These are phyloP conservation scores for Jacaranda mimosifolia DNA, from an alignment of 257 asterid genomes.

Conservation along the genomic window DNA sequence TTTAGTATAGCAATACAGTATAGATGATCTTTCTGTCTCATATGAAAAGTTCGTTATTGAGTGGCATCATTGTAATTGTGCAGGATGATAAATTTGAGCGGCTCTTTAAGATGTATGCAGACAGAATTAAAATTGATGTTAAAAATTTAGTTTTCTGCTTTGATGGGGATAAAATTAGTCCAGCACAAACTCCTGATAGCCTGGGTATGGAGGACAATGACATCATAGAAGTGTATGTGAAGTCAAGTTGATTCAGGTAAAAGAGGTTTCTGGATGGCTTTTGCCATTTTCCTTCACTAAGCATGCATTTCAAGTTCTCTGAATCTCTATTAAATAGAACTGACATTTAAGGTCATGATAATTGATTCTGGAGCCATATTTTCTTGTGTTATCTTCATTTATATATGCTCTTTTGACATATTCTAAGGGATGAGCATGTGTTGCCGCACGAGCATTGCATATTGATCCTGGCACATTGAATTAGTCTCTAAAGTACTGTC, in stretches of 20 bases:
- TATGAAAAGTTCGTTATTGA: neutral
- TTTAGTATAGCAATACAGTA: conserved; percentile 9
- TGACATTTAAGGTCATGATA: neutral
- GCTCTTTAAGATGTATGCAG: conserved; percentile 81
- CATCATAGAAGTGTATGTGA: conserved; percentile 81
- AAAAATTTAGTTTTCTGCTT: conserved; percentile 65
- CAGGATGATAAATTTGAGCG: conserved; percentile 90
- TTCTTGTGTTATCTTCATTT: conserved; percentile 13
- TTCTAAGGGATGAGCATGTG: neutral
- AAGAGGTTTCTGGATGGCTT: conserved; percentile 20
- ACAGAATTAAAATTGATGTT: conserved; percentile 62
- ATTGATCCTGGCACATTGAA: neutral
- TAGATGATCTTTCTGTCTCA: neutral
- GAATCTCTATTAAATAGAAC: conserved; percentile 16
- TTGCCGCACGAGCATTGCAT: conserved; percentile 1
- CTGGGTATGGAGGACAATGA: conserved; percentile 93
- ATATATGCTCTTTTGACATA: conserved; percentile 12
- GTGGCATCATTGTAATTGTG: conserved; percentile 31
- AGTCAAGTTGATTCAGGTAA: conserved; percentile 58
- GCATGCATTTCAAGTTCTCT: conserved; percentile 2
- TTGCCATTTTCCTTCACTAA: conserved; percentile 20
- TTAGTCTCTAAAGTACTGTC: neutral
- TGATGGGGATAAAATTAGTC: conserved; percentile 84
- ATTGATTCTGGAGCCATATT: neutral
- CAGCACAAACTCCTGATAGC: conserved; percentile 65